A percentile compares a stretch with the other conserved stretches of the same genome.
phyloP scores from a whole-genome alignment of 164 flowering plant genomes.

The Kalanchoe fedtschenkoi region DNA sequence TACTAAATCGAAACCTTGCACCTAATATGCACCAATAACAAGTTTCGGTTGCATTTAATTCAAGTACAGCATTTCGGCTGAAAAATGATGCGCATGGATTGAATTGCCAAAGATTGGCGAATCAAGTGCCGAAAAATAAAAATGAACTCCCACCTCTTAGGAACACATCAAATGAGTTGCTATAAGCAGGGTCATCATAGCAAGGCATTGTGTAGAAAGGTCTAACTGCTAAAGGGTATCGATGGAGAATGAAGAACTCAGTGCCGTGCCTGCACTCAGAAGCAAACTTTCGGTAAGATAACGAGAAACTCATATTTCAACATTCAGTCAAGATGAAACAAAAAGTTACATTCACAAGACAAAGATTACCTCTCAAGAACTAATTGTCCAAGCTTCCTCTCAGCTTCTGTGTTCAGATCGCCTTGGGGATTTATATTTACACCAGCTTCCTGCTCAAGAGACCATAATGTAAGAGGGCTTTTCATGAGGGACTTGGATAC shows the following conservation, averaged over 20 bases:
- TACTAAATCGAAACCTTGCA: too few relatives aligned
- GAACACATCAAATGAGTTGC: slow-evolving; percentile 92
- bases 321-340: background rate
- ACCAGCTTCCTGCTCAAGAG: slow-evolving; percentile 62
- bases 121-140: background rate
- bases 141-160: slow-evolving; percentile 49
- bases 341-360: background rate
- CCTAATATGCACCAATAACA: too few relatives aligned
- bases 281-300: background rate
- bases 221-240: slow-evolving; percentile 77
- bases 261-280: slow-evolving; percentile 52
- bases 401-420: slow-evolving; percentile 77
- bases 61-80: too few relatives aligned
- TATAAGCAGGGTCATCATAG: slow-evolving; percentile 49
- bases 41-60: too few relatives aligned
- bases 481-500: too few relatives aligned
- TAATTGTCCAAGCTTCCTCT: slow-evolving; percentile 77
- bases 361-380: slow-evolving; percentile 60
- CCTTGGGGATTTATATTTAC: slow-evolving; percentile 66
- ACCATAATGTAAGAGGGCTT: background rate
- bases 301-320: background rate
- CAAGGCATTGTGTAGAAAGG: slow-evolving; percentile 97
- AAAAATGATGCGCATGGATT: too few relatives aligned
- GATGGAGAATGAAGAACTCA: slow-evolving; percentile 79
- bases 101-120: too few relatives aligned